Base-by-base conservation (phyloP, 2,329 filamentous ascomycete species). In the Pestalotiopsis sp. region DNA sequence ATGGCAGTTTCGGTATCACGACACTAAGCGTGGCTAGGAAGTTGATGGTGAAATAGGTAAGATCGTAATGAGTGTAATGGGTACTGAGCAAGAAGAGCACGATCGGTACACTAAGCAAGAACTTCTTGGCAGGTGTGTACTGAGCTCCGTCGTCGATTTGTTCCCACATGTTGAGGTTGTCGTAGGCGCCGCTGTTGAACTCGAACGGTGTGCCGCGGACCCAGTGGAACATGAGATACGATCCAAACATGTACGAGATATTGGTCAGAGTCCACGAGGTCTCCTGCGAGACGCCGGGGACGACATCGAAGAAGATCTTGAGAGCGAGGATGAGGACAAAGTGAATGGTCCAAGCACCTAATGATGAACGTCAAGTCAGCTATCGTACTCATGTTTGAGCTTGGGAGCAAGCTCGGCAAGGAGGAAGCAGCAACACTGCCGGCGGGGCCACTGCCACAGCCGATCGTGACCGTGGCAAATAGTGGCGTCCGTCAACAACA, bases 91-190 rank as follows among this genome's bases (percentile, higher is more conserved):
- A 88, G 81, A 99, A 99, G 72, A 99, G 88, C 72, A 95, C 88
- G 76, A 99, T 97, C 52, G 96, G 96, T 41, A 98, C 95, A 77
- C 92, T 94, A 75, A 98, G 90, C 69, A 99, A 86, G 78, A 99
- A 99, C 83, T 99, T 99, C 87, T 99, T 99, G 73, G 96, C 94
- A 4, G 96, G 96, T 0, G 96, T 99, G 84, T 98, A 99, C 81
- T 99, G 96, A 76, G 96, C 96, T 61, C 96, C 96, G 77, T 98
- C 97, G 85, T 99, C 96, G 81, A 99, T 99, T 84, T 99, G 96
- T 85, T 99, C 96, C 96, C 96, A 99, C 96, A 99, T 98, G 85
- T 98, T 99, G 78, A 99, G 88, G 82, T 99, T 98, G 86, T 99
- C 96, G 82, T 98, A 99, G 75, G 96, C 96, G 69, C 96, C 96